Percentiles rank a stretch among this genome's conserved stretches.
Evolutionary conservation across 129 eudicot genomes (phyloP).

Genomic region (carrot (Daucus carota)): DNA sequence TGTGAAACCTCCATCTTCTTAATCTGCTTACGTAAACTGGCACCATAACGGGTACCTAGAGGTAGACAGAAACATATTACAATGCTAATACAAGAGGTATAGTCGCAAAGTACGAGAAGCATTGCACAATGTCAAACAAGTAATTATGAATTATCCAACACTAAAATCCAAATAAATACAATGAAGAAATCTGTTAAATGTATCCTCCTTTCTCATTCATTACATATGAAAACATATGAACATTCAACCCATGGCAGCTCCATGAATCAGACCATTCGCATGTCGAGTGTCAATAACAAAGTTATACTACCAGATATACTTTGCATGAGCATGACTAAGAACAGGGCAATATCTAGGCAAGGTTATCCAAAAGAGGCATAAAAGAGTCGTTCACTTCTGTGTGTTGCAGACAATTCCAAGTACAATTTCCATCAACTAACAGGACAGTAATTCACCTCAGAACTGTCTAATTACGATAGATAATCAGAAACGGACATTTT

Average conservation of each 20-base stretch:
- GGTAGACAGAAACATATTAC: not conserved
- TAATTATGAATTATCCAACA: not conserved
- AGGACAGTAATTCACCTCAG: not conserved
- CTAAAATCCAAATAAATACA: too few species aligned
- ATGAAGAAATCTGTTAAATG: not conserved
- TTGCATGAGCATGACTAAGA: not conserved
- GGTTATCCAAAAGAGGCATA: not conserved
- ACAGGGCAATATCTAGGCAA: not conserved
- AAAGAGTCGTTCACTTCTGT: not conserved
- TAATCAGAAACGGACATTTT: not conserved
- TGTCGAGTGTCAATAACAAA: too few species aligned
- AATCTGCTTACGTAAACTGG: conserved; percentile 14
- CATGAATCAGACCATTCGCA: not conserved
- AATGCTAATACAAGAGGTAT: not conserved
- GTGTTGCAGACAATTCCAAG: not conserved
- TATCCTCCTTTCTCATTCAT: not conserved
- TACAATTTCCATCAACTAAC: not conserved
- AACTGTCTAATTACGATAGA: not conserved
- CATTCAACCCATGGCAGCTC: not conserved
- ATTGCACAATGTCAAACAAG: not conserved
- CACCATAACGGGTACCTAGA: conserved; percentile 13
- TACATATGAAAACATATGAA: too few species aligned
- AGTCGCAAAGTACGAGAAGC: not conserved
- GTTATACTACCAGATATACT: not conserved
- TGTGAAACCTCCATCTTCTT: conserved; percentile 12